Evolutionary conservation across 1,139 yeast genomes (phyloP), one percentile per base, ranked within the genome.

Genomic region (Eremothecium sinecaudum): DNA sequence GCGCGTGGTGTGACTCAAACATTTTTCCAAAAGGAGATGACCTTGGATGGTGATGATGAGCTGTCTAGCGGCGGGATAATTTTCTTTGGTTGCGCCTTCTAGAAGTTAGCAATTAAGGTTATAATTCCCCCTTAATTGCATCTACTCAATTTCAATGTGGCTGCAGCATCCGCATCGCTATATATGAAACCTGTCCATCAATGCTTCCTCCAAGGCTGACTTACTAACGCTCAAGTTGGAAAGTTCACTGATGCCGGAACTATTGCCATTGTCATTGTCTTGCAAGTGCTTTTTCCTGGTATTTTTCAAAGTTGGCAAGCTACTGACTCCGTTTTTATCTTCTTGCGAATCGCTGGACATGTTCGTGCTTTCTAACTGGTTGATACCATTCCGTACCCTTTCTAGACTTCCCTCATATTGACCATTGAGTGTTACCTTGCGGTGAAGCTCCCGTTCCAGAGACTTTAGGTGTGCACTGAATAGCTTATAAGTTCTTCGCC

Each of bases 161-260:
- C 25, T 41, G n/a, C n/a, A n/a, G n/a, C n/a, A n/a, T n/a, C n/a
- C n/a, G n/a, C n/a, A n/a, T n/a, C n/a, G n/a, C n/a, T n/a, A n/a
- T n/a, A n/a, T n/a, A 29, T 50, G 53, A 27, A 55, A 28, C 12
- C 56, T 39, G 20, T 61, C 63, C 46, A 59, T 44, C 31, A 63
- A 39, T 2, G 71, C 71, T 34, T 67, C 71, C 37, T 65, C 71
- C 22, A 66, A 43, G 1, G 70, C 71, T 1, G 70, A 65, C 37
- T 63, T 62, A 34, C 66, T 60, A 5, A 66, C 53, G 36, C 70
- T 64, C 20, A 58, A 48, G 33, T 44, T 54, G 1, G 59, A 53
- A 8, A 51, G 43, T 7, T 45, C 36, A 15, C 52, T 53, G 32
- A 42, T 41, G 20, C 44, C 46, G 7, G 46, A 40, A 6, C 39